Conservation (phyloP, 148 eudicot species). For the Heliamphora exappendiculata region DNA sequence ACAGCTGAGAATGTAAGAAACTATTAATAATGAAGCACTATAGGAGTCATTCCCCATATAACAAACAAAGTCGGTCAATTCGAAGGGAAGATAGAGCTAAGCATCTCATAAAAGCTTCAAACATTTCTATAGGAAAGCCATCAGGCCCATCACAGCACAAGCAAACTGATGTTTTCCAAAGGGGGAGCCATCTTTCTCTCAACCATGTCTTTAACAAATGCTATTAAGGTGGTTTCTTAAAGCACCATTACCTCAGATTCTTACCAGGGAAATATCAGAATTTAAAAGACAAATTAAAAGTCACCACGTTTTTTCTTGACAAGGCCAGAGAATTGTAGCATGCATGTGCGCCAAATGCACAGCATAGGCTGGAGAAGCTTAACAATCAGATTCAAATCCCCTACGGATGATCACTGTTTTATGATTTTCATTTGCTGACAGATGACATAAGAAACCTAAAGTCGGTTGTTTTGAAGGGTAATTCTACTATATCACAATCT, state of each 20-base stretch:
- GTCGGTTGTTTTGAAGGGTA: background rate
- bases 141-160: conserved; percentile 1
- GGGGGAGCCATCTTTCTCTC: background rate
- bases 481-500: background rate
- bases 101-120: background rate
- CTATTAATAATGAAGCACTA: background rate
- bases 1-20: background rate
- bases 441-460: background rate
- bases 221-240: conserved; percentile 1
- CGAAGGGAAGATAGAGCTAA: background rate
- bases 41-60: background rate
- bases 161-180: background rate
- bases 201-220: background rate
- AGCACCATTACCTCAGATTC: background rate
- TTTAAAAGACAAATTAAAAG: background rate
- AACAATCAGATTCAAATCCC: background rate
- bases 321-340: background rate
- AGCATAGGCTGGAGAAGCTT: background rate
- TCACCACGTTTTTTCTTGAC: background rate
- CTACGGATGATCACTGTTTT: background rate
- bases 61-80: background rate
- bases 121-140: background rate
- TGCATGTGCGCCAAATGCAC: background rate
- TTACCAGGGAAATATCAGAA: background rate
- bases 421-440: background rate